A percentile compares a stretch with the other conserved stretches of the same genome.
These are phyloP conservation scores for Trametes coccinea DNA, from an alignment of 768 basidiomycete species.

Conservation along the genomic window DNA sequence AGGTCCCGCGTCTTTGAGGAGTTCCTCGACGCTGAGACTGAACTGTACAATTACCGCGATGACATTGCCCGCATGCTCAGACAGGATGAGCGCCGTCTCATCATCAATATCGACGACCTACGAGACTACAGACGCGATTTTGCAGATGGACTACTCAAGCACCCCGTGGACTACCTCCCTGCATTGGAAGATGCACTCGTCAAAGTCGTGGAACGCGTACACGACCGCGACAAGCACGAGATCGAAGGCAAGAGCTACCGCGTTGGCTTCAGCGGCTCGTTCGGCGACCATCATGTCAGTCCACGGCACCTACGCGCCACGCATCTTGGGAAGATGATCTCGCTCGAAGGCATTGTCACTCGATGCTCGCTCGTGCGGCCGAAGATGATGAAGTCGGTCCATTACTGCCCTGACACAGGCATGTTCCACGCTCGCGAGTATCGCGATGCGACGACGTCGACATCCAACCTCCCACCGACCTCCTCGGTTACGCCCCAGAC, in stretches of 20 bases:
- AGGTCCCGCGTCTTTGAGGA: conserved; percentile 79
- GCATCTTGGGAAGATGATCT: conserved; percentile 95
- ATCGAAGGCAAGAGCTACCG: conserved; percentile 79
- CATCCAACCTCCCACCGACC: conserved; percentile 83
- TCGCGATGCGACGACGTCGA: conserved; percentile 88
- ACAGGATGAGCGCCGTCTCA: conserved; percentile 80
- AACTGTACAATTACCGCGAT: conserved; percentile 80
- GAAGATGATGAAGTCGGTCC: conserved; percentile 96
- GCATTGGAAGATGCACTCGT: conserved; percentile 86
- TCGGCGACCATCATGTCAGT: conserved; percentile 97
- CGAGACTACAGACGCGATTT: conserved; percentile 89
- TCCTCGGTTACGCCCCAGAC: conserved; percentile 86
- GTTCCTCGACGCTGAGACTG: conserved; percentile 70
- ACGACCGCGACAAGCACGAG: conserved; percentile 80
- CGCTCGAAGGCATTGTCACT: conserved; percentile 96
- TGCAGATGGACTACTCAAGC: conserved; percentile 84
- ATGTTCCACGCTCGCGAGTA: conserved; percentile 88
- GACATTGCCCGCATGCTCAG: conserved; percentile 83
- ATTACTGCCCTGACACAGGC: conserved; percentile 88
- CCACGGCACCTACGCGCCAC: conserved; percentile 86
- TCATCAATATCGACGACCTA: conserved; percentile 94
- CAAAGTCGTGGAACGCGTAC: conserved; percentile 69
- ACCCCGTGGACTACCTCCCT: conserved; percentile 83
- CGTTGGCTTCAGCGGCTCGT: conserved; percentile 92
- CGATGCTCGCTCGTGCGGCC: conserved; percentile 97